These are phyloP conservation scores for Terana coerulea DNA, from an alignment of 768 basidiomycete species.

Conservation along the genomic window DNA sequence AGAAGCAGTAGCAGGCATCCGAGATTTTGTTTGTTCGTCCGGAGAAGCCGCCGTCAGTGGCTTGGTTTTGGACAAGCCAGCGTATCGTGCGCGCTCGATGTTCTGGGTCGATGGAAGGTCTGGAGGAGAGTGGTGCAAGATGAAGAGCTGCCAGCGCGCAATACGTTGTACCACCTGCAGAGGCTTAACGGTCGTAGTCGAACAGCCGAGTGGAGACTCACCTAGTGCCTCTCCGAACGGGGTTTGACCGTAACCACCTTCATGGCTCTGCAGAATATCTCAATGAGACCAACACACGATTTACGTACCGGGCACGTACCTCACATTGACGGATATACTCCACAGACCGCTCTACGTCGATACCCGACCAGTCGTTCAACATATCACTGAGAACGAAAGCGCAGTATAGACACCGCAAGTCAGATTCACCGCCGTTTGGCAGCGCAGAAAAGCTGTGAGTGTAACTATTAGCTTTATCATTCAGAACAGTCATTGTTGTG, in stretches of 20 bases:
- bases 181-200: background rate
- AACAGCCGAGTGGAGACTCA: slow-evolving; percentile 26
- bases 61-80: slow-evolving; percentile 79
- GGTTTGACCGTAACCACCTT: slow-evolving; percentile 88
- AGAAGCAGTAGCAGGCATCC: slow-evolving; percentile 97
- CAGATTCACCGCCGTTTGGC: slow-evolving; percentile 67
- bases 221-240: slow-evolving; percentile 85
- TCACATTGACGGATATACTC: slow-evolving; percentile 67
- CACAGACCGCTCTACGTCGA: slow-evolving; percentile 59
- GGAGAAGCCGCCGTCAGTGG: slow-evolving; percentile 73
- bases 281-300: background rate
- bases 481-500: background rate
- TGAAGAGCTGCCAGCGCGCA: slow-evolving; percentile 78
- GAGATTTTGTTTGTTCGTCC: slow-evolving; percentile 85
- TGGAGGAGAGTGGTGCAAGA: slow-evolving; percentile 40
- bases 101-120: slow-evolving; percentile 25
- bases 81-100: slow-evolving; percentile 56
- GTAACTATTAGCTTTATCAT: background rate
- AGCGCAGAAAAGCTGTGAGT: slow-evolving; percentile 70
- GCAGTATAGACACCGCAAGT: slow-evolving; percentile 82
- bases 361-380: slow-evolving; percentile 74
- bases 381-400: slow-evolving; percentile 81
- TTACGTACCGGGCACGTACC: too few species aligned
- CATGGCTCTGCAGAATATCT: slow-evolving; percentile 60
- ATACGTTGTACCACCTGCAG: slow-evolving; percentile 87